Conservation (phyloP, 1,284 basidiomycete species). For the Ustilago nuda region DNA sequence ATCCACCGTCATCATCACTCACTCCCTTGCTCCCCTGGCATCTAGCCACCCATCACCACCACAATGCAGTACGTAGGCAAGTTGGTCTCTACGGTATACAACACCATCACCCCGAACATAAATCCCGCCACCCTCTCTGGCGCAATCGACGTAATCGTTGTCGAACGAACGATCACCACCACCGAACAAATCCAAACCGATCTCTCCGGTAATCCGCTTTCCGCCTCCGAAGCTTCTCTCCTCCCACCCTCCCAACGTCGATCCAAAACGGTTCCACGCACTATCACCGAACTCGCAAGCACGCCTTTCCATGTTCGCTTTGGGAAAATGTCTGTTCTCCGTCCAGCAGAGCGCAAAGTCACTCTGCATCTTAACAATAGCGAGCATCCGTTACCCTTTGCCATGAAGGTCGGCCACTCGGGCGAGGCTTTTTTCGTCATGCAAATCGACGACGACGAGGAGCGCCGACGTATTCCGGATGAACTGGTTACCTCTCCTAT, state of each 20-base stretch:
- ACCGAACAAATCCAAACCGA: slow-evolving; percentile 72
- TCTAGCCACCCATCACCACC: not conserved
- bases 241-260: slow-evolving; percentile 34
- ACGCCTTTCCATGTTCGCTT: slow-evolving; percentile 98
- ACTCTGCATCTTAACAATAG: slow-evolving; percentile 65
- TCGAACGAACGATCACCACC: slow-evolving; percentile 71
- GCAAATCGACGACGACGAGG: slow-evolving; percentile 82
- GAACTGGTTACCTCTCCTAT: slow-evolving; percentile 91
- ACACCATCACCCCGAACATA: slow-evolving; percentile 69
- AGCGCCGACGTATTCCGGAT: slow-evolving; percentile 79
- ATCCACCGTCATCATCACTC: not conserved
- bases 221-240: slow-evolving; percentile 16
- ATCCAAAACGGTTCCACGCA: slow-evolving; percentile 40
- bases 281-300: slow-evolving; percentile 78
- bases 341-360: slow-evolving; percentile 92
- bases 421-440: slow-evolving; percentile 99
- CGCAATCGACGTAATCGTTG: slow-evolving; percentile 69
- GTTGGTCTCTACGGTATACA: slow-evolving; percentile 68
- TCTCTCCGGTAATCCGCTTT: slow-evolving; percentile 23
- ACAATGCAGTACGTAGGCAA: slow-evolving; percentile 69
- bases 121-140: slow-evolving; percentile 68
- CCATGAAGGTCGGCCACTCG: slow-evolving; percentile 98
- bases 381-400: slow-evolving; percentile 80
- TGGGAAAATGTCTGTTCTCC: slow-evolving; percentile 95
- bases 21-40: not conserved